A percentile compares a stretch with the other conserved stretches of the same genome.
phyloP scores from a whole-genome alignment of 441 rosid genomes.

The Hypseocharis bilobata region DNA sequence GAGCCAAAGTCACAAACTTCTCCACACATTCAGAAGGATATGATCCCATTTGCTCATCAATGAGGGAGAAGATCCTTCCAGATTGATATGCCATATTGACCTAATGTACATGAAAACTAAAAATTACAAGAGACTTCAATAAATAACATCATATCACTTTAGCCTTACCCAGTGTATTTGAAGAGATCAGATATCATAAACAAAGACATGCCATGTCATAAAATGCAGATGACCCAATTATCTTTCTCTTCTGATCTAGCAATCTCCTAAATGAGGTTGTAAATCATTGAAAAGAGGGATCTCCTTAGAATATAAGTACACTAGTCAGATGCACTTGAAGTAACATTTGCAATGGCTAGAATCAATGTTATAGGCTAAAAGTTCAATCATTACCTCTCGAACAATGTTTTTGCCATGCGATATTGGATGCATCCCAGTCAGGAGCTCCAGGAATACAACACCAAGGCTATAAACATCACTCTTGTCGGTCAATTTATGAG shows the following conservation, averaged over 20 bases:
- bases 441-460: constrained; percentile 80
- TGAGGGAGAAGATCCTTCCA: constrained; percentile 58
- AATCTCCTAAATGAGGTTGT: no score
- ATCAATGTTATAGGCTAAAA: background rate
- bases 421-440: constrained; percentile 90
- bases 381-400: constrained; percentile 53
- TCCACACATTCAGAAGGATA: constrained; percentile 75
- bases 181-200: background rate
- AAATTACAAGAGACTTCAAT: background rate
- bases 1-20: constrained; percentile 61
- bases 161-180: no score
- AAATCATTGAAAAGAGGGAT: no score
- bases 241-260: no score
- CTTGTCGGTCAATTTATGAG: constrained; percentile 87
- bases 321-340: background rate
- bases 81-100: constrained; percentile 59
- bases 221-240: no score
- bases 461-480: constrained; percentile 97
- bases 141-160: no score
- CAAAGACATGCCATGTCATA: no score
- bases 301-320: no score
- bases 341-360: background rate
- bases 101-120: constrained; percentile 29
- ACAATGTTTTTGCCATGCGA: constrained; percentile 92
- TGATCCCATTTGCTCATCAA: constrained; percentile 80